Base-by-base conservation (phyloP, 495 filamentous ascomycete genomes). In the Penicillium fimorum region DNA sequence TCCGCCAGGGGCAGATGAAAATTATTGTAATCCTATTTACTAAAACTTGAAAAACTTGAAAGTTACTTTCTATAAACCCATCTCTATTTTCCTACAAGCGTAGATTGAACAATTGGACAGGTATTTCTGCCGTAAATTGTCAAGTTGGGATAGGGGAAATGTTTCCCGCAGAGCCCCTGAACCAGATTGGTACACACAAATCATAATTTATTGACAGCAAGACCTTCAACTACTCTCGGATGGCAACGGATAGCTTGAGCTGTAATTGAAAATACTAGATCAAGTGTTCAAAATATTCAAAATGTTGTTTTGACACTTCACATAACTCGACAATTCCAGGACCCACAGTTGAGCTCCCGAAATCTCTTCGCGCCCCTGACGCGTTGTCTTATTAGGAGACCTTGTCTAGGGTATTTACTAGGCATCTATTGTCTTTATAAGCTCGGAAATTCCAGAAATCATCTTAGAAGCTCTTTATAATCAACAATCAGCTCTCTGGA, bases 321-420 rank as follows among this genome's bases (percentile, higher is more conserved):
- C 42, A 47, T 35, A 47, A 17, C 52, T 42, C 27, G 22, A 18
- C 38, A 13, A n/a, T 27, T 38, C 52, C 52, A 24, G 52, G 52
- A 54, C 52, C 52, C 52, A 54, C 52, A 42, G 38, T 38, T 29
- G 30, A 35, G 24, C 25, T 18, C 9, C 52, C 41, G 52, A 54
- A 54, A 54, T 54, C 52, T 54, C 52, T 54, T 54, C 52, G 38
- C 38, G 38, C 52, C 52, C 52, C 52, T 54, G 52, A 54, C 52
- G 52, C 42, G 42, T 38, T 46, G 32, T 40, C 32, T 53, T 35
- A 45, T 18, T n/a, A n/a, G 30, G 17, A 10, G 38, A 35, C 25
- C 22, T 27, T 29, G 25, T n/a, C 18, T 18, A 53, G 22, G 22
- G 10, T 41, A 27, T 27, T 22, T 12, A 11, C 22, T 42, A 7